Evolutionary conservation across 768 basidiomycete species (phyloP).

Genomic region (Lyophyllum semitale): DNA sequence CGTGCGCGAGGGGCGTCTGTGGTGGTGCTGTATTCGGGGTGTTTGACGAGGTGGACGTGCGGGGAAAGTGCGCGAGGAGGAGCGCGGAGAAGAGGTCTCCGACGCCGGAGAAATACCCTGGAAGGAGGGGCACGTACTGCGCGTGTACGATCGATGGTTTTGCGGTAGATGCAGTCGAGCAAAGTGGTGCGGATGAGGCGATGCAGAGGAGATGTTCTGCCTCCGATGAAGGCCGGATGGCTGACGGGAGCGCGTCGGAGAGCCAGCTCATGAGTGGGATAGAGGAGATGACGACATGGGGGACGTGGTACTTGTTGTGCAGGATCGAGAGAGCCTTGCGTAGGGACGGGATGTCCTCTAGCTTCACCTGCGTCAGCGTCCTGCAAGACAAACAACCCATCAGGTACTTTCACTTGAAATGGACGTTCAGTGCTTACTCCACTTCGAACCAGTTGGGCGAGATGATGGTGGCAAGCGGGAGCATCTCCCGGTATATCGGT

Average conservation of each 20-base stretch:
- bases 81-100: conserved; percentile 97
- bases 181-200: conserved; percentile 44
- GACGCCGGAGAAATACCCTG: conserved; percentile 94
- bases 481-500: conserved; percentile 79
- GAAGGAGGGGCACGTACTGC: conserved; percentile 72
- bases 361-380: conserved; percentile 69
- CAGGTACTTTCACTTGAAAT: not conserved
- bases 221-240: conserved; percentile 40
- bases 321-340: conserved; percentile 68
- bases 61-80: conserved; percentile 70
- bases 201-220: conserved; percentile 75
- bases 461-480: conserved; percentile 87
- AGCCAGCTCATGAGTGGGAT: conserved; percentile 74
- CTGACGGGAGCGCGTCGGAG: conserved; percentile 47
- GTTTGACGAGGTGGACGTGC: not conserved
- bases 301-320: conserved; percentile 75
- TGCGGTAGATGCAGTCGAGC: not conserved
- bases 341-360: conserved; percentile 69
- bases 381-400: conserved; percentile 37
- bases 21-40: not conserved
- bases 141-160: conserved; percentile 52
- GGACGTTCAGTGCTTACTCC: conserved; percentile 59
- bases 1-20: conserved; percentile 50
- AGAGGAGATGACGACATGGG: conserved; percentile 91
- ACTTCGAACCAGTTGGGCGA: conserved; percentile 99